These are phyloP conservation scores for Paecilomyces dactylethromorphus DNA, from an alignment of 2,329 filamentous ascomycete genomes.

Conservation along the genomic window DNA sequence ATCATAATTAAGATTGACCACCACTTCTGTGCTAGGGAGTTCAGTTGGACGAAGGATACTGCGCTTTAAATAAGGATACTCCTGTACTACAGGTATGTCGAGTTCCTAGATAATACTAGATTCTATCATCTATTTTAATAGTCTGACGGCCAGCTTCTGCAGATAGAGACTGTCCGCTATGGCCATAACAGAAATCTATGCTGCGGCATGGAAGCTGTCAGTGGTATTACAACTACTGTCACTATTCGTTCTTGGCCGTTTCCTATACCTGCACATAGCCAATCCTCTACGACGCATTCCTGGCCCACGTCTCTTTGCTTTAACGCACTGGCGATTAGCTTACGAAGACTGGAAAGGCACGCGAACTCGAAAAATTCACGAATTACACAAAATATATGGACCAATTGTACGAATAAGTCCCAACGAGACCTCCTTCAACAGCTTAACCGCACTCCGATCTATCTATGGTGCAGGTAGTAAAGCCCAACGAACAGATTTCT, in stretches of 20 bases:
- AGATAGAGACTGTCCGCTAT: background rate
- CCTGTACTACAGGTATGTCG: too few relatives aligned
- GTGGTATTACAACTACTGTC: background rate
- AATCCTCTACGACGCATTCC: conserved; percentile 8
- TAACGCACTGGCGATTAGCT: conserved; percentile 42
- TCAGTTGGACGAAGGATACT: background rate
- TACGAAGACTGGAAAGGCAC: conserved; percentile 39
- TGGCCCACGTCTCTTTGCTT: conserved; percentile 34
- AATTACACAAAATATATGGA: conserved; percentile 42
- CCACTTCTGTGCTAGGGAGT: background rate
- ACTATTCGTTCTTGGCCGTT: background rate
- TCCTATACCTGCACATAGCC: background rate
- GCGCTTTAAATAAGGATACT: background rate
- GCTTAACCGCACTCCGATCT: conserved; percentile 40
- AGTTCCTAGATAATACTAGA: too few relatives aligned
- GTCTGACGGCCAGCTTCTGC: background rate
- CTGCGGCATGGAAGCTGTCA: background rate
- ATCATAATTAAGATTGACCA: background rate
- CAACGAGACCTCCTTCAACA: conserved; percentile 40
- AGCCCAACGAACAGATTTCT: conserved; percentile 47
- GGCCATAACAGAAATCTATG: background rate
- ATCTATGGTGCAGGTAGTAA: conserved; percentile 51
- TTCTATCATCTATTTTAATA: background rate
- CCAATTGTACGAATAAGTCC: conserved; percentile 43
- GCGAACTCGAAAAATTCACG: conserved; percentile 36